These are phyloP conservation scores for Selenicereus undatus DNA, from an alignment of 148 eudicot species.

Conservation along the genomic window DNA sequence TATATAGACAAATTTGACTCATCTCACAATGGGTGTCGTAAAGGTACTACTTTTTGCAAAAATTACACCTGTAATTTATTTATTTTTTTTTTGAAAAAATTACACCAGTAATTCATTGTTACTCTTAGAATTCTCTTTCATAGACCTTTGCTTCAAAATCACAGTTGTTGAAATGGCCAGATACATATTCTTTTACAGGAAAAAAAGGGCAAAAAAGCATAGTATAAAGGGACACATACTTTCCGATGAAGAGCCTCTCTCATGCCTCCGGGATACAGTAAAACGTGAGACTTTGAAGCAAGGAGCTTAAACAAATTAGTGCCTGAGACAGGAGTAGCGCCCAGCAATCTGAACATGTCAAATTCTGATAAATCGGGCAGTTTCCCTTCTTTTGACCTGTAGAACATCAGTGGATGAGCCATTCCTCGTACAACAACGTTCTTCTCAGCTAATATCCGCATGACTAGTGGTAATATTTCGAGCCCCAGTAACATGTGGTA, in stretches of 20 bases:
- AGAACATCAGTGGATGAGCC: conserved; percentile 73
- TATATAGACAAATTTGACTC: not conserved
- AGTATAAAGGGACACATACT: conserved; percentile 29
- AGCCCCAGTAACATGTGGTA: conserved; percentile 70
- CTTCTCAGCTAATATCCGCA: conserved; percentile 38
- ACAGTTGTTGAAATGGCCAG: not conserved
- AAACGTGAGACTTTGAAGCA: conserved; percentile 58
- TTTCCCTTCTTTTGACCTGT: conserved; percentile 32
- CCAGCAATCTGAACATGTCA: conserved; percentile 47
- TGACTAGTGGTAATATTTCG: conserved; percentile 48
- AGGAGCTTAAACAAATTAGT: conserved; percentile 49
- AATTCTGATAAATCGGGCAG: conserved; percentile 39
- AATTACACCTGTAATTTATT: not conserved
- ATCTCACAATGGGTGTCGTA: not conserved
- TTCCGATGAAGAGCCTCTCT: conserved; percentile 82
- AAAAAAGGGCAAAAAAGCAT: not conserved
- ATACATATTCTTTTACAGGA: not conserved
- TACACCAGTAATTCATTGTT: not conserved
- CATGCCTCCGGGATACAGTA: conserved; percentile 80
- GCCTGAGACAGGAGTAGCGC: conserved; percentile 74
- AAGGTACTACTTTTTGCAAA: no score
- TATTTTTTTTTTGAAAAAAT: no score
- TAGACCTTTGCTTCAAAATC: not conserved
- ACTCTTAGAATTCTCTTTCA: not conserved
- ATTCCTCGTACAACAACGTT: conserved; percentile 54